These are phyloP conservation scores for Erodium texanum DNA, from an alignment of 441 rosid species.

Conservation along the genomic window DNA sequence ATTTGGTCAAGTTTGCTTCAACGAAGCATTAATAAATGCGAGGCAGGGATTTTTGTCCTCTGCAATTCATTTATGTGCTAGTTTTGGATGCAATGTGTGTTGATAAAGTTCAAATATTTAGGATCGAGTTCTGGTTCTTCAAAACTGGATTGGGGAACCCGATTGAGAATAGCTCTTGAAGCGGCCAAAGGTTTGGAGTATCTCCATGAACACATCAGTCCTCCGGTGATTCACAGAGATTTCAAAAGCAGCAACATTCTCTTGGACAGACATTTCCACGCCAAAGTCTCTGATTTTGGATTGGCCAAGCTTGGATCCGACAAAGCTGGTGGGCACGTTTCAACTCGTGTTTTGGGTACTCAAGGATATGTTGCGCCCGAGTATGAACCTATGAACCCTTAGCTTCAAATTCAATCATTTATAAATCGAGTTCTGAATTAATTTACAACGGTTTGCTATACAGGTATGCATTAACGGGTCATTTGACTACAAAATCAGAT, in stretches of 20 bases:
- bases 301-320: constrained; percentile 82
- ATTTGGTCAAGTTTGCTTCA: background rate
- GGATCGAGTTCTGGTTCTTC: constrained; percentile 41
- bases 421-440: too few relatives aligned
- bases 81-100: background rate
- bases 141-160: constrained; percentile 67
- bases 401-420: too few relatives aligned
- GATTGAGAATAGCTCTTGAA: constrained; percentile 58
- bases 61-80: background rate
- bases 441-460: too few relatives aligned
- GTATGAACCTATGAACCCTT: constrained; percentile 21
- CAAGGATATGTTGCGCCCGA: constrained; percentile 77
- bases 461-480: constrained; percentile 72
- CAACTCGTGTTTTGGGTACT: constrained; percentile 70
- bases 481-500: constrained; percentile 65
- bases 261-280: constrained; percentile 49
- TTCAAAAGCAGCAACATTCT: constrained; percentile 71
- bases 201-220: constrained; percentile 59
- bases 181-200: constrained; percentile 72
- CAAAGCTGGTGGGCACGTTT: constrained; percentile 85
- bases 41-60: background rate
- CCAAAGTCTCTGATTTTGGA: constrained; percentile 70
- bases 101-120: constrained; percentile 18
- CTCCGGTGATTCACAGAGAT: constrained; percentile 67
- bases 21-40: background rate